Evolutionary conservation across 2,329 filamentous ascomycete genomes (phyloP).

Genomic region (Plenodomus tracheiphilus): DNA sequence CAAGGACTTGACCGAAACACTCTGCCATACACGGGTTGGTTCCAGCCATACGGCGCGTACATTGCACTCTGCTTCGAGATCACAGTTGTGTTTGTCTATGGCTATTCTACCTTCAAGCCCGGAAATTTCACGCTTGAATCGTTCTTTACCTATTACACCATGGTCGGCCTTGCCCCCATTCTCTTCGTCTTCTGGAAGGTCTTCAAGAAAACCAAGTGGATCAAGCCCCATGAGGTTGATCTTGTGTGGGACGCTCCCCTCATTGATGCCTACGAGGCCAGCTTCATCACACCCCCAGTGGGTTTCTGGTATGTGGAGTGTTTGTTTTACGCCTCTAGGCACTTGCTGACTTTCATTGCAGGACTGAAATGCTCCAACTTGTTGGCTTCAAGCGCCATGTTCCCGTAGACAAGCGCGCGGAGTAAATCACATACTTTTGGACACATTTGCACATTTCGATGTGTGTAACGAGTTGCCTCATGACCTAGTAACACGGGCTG

Average conservation of each 20-base stretch:
- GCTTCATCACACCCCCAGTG: conserved; percentile 48
- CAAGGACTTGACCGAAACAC: conserved; percentile 56
- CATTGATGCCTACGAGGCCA: conserved; percentile 45
- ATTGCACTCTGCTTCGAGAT: conserved; percentile 53
- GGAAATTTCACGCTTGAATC: conserved; percentile 51
- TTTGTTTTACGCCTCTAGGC: not conserved
- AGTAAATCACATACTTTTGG: not conserved
- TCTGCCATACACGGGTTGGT: conserved; percentile 52
- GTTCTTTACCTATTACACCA: conserved; percentile 61
- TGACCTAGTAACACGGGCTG: conserved; percentile 12
- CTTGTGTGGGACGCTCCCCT: conserved; percentile 48
- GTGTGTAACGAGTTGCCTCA: conserved; percentile 3
- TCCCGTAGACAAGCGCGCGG: conserved; percentile 31
- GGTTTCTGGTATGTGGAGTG: conserved; percentile 14
- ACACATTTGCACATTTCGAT: not conserved
- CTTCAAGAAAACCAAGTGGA: conserved; percentile 58
- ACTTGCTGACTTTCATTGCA: not conserved
- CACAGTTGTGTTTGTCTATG: conserved; percentile 56
- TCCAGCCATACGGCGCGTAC: conserved; percentile 58
- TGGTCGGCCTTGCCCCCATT: conserved; percentile 54
- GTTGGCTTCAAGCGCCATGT: conserved; percentile 38
- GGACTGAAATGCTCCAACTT: conserved; percentile 44
- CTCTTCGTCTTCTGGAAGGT: conserved; percentile 67
- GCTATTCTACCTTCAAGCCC: conserved; percentile 57
- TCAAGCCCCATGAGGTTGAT: conserved; percentile 56